These are phyloP conservation scores for Pestalotiopsis sp. DNA, from an alignment of 2,329 filamentous ascomycete genomes.

Conservation along the genomic window DNA sequence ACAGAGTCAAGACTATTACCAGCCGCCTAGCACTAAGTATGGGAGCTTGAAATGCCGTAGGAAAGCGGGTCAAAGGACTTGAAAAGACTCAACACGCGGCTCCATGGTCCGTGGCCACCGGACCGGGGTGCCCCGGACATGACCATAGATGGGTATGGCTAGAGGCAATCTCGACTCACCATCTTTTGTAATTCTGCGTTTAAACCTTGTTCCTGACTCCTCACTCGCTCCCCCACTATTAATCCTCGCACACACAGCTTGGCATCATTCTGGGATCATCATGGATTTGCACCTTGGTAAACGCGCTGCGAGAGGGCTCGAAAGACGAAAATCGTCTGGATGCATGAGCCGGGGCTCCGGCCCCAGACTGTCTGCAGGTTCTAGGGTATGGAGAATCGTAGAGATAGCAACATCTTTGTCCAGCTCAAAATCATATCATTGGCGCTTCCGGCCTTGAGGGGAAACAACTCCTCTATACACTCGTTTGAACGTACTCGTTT, in stretches of 20 bases:
- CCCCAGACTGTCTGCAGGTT: no score
- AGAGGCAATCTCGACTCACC: neutral
- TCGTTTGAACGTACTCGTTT: neutral
- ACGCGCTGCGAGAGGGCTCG: neutral
- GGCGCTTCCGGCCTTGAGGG: neutral
- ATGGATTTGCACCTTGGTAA: neutral
- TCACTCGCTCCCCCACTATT: neutral
- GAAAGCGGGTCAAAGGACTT: neutral
- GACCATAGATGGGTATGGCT: neutral
- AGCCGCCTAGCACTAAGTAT: neutral
- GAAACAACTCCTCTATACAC: neutral
- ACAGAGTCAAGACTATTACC: no score
- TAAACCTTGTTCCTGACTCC: neutral
- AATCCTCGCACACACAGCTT: neutral
- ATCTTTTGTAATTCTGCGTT: neutral
- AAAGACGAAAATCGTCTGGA: neutral
- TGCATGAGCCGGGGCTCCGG: neutral
- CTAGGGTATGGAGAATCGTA: neutral
- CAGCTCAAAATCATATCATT: neutral
- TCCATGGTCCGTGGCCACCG: neutral
- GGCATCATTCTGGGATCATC: neutral
- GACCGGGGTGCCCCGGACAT: neutral
- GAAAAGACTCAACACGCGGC: neutral
- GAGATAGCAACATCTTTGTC: neutral
- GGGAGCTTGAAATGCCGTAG: neutral